Percentiles rank a stretch among this genome's conserved stretches.
Conservation (phyloP, 2,329 filamentous ascomycete genomes). For the Botrytis deweyae region DNA sequence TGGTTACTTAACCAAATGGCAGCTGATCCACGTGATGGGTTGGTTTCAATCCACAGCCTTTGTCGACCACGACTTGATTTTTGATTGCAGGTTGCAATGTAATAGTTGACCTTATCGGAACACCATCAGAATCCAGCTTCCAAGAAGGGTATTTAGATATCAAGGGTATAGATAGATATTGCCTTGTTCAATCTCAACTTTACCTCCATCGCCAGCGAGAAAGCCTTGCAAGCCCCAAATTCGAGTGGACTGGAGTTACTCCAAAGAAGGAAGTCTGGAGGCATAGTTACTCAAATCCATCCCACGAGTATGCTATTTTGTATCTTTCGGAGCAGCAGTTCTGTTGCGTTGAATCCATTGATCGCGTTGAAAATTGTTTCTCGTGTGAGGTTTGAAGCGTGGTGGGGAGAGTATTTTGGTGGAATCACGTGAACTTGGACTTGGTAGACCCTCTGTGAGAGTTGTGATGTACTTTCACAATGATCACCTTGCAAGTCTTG, state of each 20-base stretch:
- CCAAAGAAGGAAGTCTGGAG: neutral
- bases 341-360: neutral
- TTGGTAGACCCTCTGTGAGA: too few relatives aligned
- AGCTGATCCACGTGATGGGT: neutral
- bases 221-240: neutral
- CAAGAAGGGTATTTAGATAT: neutral
- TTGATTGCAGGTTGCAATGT: too few relatives aligned
- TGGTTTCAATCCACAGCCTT: neutral
- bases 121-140: fast-evolving
- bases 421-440: too few relatives aligned
- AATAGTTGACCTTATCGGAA: neutral
- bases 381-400: neutral
- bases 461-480: neutral
- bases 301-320: too few relatives aligned
- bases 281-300: neutral
- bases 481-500: neutral
- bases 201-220: neutral
- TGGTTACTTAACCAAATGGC: neutral
- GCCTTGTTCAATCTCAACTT: neutral
- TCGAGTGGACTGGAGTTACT: neutral
- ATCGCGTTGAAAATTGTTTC: neutral
- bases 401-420: neutral
- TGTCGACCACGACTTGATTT: neutral
- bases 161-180: neutral
- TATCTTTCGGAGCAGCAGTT: neutral